Evolutionary conservation across 2,329 filamentous ascomycete genomes (phyloP).

Genomic region (Lasiodiplodia gonubiensis): DNA sequence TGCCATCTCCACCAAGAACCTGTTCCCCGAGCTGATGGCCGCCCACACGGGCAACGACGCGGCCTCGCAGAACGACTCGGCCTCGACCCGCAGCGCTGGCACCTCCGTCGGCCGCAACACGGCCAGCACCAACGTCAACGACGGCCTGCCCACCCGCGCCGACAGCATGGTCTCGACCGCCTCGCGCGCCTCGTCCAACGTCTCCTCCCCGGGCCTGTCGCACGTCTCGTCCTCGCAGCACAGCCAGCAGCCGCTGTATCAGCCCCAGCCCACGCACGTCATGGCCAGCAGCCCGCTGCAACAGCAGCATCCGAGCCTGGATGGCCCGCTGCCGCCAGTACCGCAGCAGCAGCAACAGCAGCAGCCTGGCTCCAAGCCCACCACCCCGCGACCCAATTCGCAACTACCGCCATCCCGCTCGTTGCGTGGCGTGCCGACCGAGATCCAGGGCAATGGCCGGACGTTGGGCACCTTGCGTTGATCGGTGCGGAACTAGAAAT

Average conservation of each 20-base stretch:
- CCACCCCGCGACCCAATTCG: constrained; percentile 7
- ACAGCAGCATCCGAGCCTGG: not conserved
- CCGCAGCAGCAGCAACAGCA: not conserved
- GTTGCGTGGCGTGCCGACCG: constrained; percentile 12
- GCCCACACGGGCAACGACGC: not conserved
- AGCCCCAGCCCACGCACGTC: not conserved
- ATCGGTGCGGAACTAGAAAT: not conserved
- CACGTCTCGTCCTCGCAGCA: constrained; percentile 8
- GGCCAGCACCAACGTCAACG: not conserved
- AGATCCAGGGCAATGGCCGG: constrained; percentile 26
- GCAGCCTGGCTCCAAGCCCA: constrained; percentile 4
- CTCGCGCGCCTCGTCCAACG: not conserved
- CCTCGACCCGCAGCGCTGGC: constrained; percentile 3
- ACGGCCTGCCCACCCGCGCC: constrained; percentile 18
- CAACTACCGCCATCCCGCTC: constrained; percentile 6
- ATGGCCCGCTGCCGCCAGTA: not conserved
- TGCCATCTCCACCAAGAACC: constrained; percentile 3
- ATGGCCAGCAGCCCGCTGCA: not conserved
- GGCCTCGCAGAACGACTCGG: not conserved
- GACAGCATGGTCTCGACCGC: constrained; percentile 27
- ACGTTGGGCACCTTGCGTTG: constrained; percentile 20
- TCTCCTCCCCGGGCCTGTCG: constrained; percentile 7
- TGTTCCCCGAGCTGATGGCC: constrained; percentile 35
- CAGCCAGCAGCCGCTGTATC: constrained; percentile 10
- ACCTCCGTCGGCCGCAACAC: not conserved